Evolutionary conservation across 345 rosid genomes (phyloP), one percentile per base, ranked within the genome.

Genomic region (Pelargonium nanum): DNA sequence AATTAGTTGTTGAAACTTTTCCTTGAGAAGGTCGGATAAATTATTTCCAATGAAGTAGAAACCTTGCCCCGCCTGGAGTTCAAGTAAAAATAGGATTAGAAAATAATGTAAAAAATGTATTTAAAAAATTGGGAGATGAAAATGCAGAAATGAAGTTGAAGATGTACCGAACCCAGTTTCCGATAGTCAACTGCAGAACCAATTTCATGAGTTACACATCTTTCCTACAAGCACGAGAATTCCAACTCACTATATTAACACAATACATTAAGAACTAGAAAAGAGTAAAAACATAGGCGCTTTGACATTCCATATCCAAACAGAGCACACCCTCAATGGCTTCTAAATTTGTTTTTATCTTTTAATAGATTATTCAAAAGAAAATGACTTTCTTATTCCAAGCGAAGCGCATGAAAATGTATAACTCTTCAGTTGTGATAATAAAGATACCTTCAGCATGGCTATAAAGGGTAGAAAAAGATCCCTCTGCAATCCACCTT

Each of bases 401-500:
- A n/a, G n/a, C n/a, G n/a, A n/a, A n/a, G n/a, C n/a, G n/a, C n/a
- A n/a, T n/a, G n/a, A n/a, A n/a, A n/a, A 28, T 28, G 34, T 8
- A 34, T 5, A 34, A 10, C 13, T 4, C 12, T 9, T 25, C 24
- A 51, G 32, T 62, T 22, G 19, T 22, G 6, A 48, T 55, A 26
- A 61, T 19, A 57, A 15, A 26, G 48, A 50, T 73, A 93, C 97
- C 96, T 87, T 89, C 65, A 93, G 76, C 67, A 87, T 83, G 48
- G 81, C 72, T 78, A 89, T 89, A 72, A 89, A 93, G 58, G 97
- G 97, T 55, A 93, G 70, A 70, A 93, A 93, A 60, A 93, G 97
- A 81, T 89, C 99, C 76, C 99, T 87, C 68, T 89, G 99, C 59
- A 93, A 71, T 77, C 99, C 97, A 76, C 96, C 79, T 81, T 93